Percentiles rank a stretch among this genome's conserved stretches.
These are phyloP conservation scores for Ophiognomonia clavigignenti-juglandacearum DNA, from an alignment of 2,329 filamentous ascomycete species.

Conservation along the genomic window DNA sequence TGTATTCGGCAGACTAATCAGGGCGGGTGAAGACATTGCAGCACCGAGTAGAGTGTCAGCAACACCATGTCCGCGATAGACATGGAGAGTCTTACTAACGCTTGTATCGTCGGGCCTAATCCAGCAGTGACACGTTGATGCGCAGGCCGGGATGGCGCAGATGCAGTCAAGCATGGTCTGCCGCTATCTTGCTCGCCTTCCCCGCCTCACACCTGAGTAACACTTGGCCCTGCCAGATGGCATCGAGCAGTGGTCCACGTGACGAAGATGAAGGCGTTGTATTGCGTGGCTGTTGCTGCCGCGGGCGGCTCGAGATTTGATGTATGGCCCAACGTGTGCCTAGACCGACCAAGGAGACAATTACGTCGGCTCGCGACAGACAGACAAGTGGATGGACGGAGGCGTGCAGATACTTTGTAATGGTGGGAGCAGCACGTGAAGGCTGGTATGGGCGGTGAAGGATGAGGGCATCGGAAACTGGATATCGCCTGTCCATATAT, in stretches of 20 bases:
- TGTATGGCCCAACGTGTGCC: constrained; percentile 7
- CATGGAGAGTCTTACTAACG: too few relatives aligned
- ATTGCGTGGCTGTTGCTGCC: background rate
- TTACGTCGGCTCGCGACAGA: constrained; percentile 10
- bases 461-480: too few relatives aligned
- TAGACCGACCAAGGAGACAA: too few relatives aligned
- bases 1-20: background rate
- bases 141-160: background rate
- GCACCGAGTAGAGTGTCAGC: constrained; percentile 2
- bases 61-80: background rate
- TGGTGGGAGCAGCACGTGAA: background rate
- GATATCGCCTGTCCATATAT: background rate
- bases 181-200: constrained; percentile 3
- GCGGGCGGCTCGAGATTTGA: constrained; percentile 2
- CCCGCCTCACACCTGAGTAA: background rate
- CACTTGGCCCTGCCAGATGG: background rate
- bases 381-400: too few relatives aligned
- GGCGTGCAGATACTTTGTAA: constrained; percentile 1
- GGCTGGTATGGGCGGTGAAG: background rate
- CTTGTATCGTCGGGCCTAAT: constrained; percentile 2
- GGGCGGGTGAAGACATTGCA: background rate
- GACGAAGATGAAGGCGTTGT: background rate
- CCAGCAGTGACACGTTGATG: constrained; percentile 4
- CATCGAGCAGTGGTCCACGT: background rate
- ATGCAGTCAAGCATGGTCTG: constrained; percentile 5